Evolutionary conservation across 2,329 filamentous ascomycete genomes (phyloP), one percentile per base, ranked within the genome.

Genomic region (Leptoxyphium fumago): DNA sequence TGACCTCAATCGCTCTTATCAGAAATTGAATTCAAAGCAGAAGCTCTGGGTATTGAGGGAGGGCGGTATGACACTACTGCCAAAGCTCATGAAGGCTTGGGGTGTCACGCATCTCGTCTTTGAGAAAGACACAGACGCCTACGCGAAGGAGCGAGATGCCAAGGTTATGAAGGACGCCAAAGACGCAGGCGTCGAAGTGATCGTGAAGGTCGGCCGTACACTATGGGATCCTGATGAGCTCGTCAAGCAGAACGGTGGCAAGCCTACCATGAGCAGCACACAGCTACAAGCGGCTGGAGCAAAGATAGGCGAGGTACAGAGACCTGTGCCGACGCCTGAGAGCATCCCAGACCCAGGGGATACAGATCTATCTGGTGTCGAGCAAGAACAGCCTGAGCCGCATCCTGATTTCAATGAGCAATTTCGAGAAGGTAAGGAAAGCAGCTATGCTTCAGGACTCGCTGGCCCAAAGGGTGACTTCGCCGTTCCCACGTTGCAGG

Each of bases 121-220:
- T 52, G 83, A 88, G 58, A 82, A 80, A 54, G 83, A 87, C 53
- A 84, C 81, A 0, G 83, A 88, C 64, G 69, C 78, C 0, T 87
- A 87, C 61, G 81, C 69, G 4, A 69, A 74, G 13, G 71, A 77
- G 36, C 64, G 83, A 41, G 83, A 88, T 59, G 68, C 67, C 1
- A 63, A 66, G 14, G 71, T 88, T 10, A 61, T 70, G 29, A 60
- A 69, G 13, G 61, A 78, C n/a, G 82, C 82, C 4, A 65, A 72
- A 50, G 64, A 75, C 39, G 77, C 78, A 0, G 82, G 81, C 1
- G 78, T 87, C 1, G 58, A 82, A 53, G 78, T 87, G 15, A 65
- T 87, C n/a, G 63, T 73, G 10, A 71, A 66, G 41, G 70, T 67
- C 18, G 82, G 83, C 0, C 68, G 83, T 36, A 87, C 81, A 3